phyloP scores from a whole-genome alignment of 257 asterid genomes.

The Avicennia marina region DNA sequence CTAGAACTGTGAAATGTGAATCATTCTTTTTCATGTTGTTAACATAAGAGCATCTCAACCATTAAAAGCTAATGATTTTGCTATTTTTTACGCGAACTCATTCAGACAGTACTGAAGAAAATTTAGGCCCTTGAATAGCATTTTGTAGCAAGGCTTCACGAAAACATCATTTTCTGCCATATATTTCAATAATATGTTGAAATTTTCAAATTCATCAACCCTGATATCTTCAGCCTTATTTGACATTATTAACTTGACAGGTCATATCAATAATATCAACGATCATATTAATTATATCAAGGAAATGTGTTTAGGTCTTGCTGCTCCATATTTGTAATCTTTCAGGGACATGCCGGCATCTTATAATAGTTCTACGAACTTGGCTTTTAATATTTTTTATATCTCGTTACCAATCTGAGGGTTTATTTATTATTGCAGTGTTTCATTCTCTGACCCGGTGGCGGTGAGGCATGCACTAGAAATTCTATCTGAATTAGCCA shows the following conservation, averaged over 20 bases:
- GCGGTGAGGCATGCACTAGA: slow-evolving; percentile 96
- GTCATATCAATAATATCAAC: not conserved
- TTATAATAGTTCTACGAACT: slow-evolving; percentile 11
- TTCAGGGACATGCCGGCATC: slow-evolving; percentile 11
- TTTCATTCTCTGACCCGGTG: slow-evolving; percentile 89
- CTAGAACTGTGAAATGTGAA: slow-evolving; percentile 1
- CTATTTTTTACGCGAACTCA: not conserved
- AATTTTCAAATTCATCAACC: not conserved
- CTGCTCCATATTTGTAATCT: not conserved
- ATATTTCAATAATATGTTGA: not conserved
- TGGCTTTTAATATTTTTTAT: slow-evolving; percentile 5
- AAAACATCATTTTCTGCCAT: not conserved
- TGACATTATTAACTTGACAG: not conserved
- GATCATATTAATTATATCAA: not conserved
- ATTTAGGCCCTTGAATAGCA: not conserved
- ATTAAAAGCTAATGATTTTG: not conserved
- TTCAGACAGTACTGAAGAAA: not conserved
- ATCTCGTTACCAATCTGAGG: slow-evolving; percentile 2
- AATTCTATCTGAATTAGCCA: slow-evolving; percentile 79
- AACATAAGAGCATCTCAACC: too few species aligned
- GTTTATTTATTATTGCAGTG: slow-evolving; percentile 46
- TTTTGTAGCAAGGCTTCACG: not conserved
- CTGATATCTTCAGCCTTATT: not conserved
- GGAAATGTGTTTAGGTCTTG: not conserved
- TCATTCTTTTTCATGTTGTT: too few species aligned